Percentiles rank a stretch among this genome's conserved stretches.
Evolutionary conservation across 371 early-diverging fungal species (phyloP).

Genomic region (Apophysomyces variabilis): DNA sequence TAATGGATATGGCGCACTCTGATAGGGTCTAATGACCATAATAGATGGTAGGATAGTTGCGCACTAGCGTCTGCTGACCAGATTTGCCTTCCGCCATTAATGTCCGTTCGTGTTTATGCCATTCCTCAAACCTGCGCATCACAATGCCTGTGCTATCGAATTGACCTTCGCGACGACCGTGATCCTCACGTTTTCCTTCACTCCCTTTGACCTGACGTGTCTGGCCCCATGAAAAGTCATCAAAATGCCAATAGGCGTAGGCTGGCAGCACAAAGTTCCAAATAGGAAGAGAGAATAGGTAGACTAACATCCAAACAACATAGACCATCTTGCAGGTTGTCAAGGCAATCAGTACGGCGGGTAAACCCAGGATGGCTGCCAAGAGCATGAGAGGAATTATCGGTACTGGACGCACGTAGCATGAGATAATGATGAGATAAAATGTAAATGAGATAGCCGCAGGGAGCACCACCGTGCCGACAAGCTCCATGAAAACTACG

Average conservation of each 20-base stretch:
- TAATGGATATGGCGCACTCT: neutral
- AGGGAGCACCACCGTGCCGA: conserved; percentile 93
- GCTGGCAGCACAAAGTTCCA: conserved; percentile 94
- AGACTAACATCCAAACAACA: conserved; percentile 91
- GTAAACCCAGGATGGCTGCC: conserved; percentile 81
- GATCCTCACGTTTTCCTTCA: conserved; percentile 66
- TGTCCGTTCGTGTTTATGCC: conserved; percentile 41
- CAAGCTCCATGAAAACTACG: conserved; percentile 90
- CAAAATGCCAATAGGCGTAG: conserved; percentile 98
- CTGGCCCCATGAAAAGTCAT: conserved; percentile 97
- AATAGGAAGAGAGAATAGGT: conserved; percentile 86
- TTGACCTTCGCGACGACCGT: conserved; percentile 51
- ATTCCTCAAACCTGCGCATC: conserved; percentile 54
- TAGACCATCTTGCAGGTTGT: conserved; percentile 85
- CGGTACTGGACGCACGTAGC: conserved; percentile 58
- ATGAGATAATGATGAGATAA: conserved; percentile 71
- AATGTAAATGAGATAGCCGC: conserved; percentile 89
- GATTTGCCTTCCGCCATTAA: conserved; percentile 26
- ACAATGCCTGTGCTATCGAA: conserved; percentile 54
- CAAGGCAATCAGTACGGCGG: conserved; percentile 84
- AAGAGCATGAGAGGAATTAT: conserved; percentile 72
- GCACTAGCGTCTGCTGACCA: conserved; percentile 19
- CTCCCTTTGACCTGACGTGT: conserved; percentile 82
- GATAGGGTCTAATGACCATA: conserved; percentile 31
- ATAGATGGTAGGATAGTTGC: conserved; percentile 41